A percentile compares a stretch with the other conserved stretches of the same genome.
Evolutionary conservation across 257 asterid species (phyloP).

Genomic region (Oldenlandia corymbosa): DNA sequence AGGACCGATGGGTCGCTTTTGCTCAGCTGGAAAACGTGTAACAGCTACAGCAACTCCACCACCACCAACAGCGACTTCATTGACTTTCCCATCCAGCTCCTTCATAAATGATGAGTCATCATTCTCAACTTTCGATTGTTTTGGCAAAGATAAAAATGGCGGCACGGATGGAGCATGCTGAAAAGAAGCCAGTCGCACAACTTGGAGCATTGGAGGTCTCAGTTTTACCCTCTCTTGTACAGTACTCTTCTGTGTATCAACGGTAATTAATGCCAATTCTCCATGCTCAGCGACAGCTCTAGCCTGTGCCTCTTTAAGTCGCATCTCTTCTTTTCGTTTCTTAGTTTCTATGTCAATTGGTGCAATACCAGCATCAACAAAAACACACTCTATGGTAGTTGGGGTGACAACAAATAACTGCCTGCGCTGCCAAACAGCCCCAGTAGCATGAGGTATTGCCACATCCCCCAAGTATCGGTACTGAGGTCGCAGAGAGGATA

Average conservation of each 20-base stretch:
- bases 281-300: slow-evolving; percentile 88
- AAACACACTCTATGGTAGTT: slow-evolving; percentile 94
- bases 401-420: slow-evolving; percentile 95
- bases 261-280: slow-evolving; percentile 79
- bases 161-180: slow-evolving; percentile 96
- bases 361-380: slow-evolving; percentile 93
- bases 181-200: slow-evolving; percentile 89
- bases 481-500: slow-evolving; percentile 97
- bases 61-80: slow-evolving; percentile 65
- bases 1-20: slow-evolving; percentile 93
- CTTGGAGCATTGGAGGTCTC: slow-evolving; percentile 97
- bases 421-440: slow-evolving; percentile 98
- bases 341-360: slow-evolving; percentile 78
- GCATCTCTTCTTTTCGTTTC: slow-evolving; percentile 71
- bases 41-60: slow-evolving; percentile 96
- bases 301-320: slow-evolving; percentile 61
- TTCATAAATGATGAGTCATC: slow-evolving; percentile 55
- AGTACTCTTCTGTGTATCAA: slow-evolving; percentile 59
- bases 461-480: slow-evolving; percentile 94
- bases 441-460: slow-evolving; percentile 93
- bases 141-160: slow-evolving; percentile 79
- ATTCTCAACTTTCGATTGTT: slow-evolving; percentile 63
- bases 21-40: slow-evolving; percentile 96
- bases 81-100: slow-evolving; percentile 66
- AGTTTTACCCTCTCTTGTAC: slow-evolving; percentile 64